Evolutionary conservation across 352 stramenopile species (phyloP).

Genomic region (Phytophthora cactorum): DNA sequence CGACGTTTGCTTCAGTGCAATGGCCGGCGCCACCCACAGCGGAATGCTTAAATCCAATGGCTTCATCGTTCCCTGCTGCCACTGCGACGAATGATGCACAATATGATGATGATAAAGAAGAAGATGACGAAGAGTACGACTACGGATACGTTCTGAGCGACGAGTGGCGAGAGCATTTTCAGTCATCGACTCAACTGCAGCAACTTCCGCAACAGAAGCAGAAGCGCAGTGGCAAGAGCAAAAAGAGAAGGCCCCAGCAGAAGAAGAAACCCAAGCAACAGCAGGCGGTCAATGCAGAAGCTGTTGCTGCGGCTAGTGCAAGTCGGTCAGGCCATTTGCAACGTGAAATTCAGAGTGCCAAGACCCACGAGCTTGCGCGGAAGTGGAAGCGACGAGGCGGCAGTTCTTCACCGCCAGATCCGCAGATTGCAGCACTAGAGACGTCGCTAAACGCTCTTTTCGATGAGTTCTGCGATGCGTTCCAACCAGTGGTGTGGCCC

Average conservation of each 20-base stretch:
- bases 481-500: constrained; percentile 68
- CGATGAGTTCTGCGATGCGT: constrained; percentile 69
- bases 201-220: constrained; percentile 9
- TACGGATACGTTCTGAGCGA: constrained; percentile 78
- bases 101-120: constrained; percentile 10
- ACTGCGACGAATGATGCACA: not conserved
- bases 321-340: constrained; percentile 47
- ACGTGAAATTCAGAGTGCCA: constrained; percentile 47
- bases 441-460: constrained; percentile 60
- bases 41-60: constrained; percentile 3
- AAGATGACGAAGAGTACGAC: constrained; percentile 60
- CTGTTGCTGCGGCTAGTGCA: constrained; percentile 9
- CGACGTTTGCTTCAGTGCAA: constrained; percentile 10
- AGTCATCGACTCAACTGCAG: constrained; percentile 26
- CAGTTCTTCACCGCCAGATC: not conserved
- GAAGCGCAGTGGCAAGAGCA: constrained; percentile 6
- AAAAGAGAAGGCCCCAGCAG: constrained; percentile 19
- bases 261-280: constrained; percentile 30
- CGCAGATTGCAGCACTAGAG: constrained; percentile 45
- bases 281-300: constrained; percentile 8
- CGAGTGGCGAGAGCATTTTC: constrained; percentile 69
- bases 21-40: not conserved
- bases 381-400: constrained; percentile 37
- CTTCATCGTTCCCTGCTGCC: not conserved
- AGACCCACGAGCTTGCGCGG: constrained; percentile 37